Base-by-base conservation (phyloP, 352 stramenopile genomes). In the Pythium apleroticum region DNA sequence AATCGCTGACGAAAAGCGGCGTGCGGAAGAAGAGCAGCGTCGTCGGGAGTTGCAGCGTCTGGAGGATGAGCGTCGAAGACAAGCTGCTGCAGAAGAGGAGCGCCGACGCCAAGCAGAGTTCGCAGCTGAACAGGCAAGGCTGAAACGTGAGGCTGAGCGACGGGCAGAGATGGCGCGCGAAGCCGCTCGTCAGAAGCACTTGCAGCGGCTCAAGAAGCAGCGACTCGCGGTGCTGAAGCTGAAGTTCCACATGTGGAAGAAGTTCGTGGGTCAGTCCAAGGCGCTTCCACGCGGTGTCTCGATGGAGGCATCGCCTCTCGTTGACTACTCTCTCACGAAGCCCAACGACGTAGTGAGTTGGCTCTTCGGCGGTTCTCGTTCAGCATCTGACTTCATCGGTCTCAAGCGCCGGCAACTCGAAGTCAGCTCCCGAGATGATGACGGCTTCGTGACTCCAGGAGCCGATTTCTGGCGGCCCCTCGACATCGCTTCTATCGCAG, bases 191-290 rank as follows among this genome's bases (percentile, higher is more conserved):
- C 76, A 52, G 52, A 83, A 86, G 57, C 63, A 60, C 19, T 2
- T 66, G 8, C 64, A 65, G 12, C 75, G 66, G 1, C 65, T 73
- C 22, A 27, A 76, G 45, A 86, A 90, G 67, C 75, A 89, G 50
- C 74, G 63, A 6, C 68, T 81, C 9, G 81, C 81, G 8, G 49
- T 89, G 1, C 39, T 91, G 25, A 77, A 82, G 50, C 59, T 94
- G 20, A 80, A 66, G 35, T 77, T 94, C 20, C 73, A 80, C 19
- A 41, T 75, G 33, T 94, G 86, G 86, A 81, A 72, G 46, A 88
- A 84, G 41, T 92, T 89, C 67, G 71, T 79, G n/a, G 60, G 66
- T n/a, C 62, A 60, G 10, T 84, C 79, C 24, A 84, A 84, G 52
- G 60, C 76, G 19, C 56, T 74, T 22, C 66, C 73, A 50, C 67